A percentile compares a stretch with the other conserved stretches of the same genome.
These are phyloP conservation scores for Zygotorulaspora sp. DNA, from an alignment of 805 yeast species.

Conservation along the genomic window DNA sequence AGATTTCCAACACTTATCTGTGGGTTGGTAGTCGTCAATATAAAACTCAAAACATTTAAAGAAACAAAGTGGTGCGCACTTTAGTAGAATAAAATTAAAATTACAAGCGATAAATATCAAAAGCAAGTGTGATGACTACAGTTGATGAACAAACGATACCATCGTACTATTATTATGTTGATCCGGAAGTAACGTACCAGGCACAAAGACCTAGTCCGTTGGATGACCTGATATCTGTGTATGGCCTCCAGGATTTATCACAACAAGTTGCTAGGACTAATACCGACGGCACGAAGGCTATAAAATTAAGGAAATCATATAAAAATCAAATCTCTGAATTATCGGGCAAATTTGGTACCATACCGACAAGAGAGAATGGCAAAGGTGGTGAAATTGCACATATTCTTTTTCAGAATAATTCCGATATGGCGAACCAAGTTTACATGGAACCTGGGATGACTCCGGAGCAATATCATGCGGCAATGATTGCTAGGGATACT, in stretches of 20 bases:
- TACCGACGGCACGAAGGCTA: constrained; percentile 86
- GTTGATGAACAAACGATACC: constrained; percentile 26
- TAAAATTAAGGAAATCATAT: constrained; percentile 88
- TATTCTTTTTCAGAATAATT: constrained; percentile 33
- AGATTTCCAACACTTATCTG: too few species aligned
- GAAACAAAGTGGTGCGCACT: too few species aligned
- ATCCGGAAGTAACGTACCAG: constrained; percentile 32
- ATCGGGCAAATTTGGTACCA: constrained; percentile 65
- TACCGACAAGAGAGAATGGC: constrained; percentile 46
- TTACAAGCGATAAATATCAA: too few species aligned
- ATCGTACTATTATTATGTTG: constrained; percentile 39
- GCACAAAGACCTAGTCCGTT: constrained; percentile 64
- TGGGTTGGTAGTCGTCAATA: too few species aligned
- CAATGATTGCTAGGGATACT: constrained; percentile 27
- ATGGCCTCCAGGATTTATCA: constrained; percentile 64
- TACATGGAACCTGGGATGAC: constrained; percentile 25
- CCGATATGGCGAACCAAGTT: constrained; percentile 32
- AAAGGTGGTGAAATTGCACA: constrained; percentile 37
- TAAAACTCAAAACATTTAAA: too few species aligned
- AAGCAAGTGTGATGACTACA: constrained; percentile 11
- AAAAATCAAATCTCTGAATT: constrained; percentile 86
- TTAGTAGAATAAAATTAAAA: too few species aligned
- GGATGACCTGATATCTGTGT: constrained; percentile 64
- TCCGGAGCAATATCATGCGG: constrained; percentile 24
- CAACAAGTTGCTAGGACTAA: constrained; percentile 80